Conservation (phyloP, 768 basidiomycete species). For the Gyrodon lividus region DNA sequence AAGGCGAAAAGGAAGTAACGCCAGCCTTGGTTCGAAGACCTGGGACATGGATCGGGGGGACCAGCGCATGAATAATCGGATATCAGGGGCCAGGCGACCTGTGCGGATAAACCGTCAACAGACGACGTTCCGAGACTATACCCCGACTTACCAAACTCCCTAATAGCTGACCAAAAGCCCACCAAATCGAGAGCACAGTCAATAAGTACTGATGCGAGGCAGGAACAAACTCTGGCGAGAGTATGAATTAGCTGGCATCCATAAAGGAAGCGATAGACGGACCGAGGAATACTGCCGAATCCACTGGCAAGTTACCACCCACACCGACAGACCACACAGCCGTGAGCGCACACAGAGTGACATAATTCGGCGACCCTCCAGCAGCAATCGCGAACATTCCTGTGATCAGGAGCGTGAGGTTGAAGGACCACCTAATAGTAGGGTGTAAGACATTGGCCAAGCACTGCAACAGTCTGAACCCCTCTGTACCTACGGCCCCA, state of each 20-base stretch:
- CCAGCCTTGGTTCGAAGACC: slow-evolving; percentile 67
- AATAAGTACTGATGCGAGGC: slow-evolving; percentile 73
- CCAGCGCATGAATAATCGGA: slow-evolving; percentile 62
- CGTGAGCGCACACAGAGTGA: slow-evolving; percentile 50
- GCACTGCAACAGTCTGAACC: not conserved
- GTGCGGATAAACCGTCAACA: not conserved
- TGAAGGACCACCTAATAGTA: slow-evolving; percentile 55
- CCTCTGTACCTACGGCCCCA: slow-evolving; percentile 67
- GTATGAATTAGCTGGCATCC: not conserved
- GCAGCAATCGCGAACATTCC: slow-evolving; percentile 65
- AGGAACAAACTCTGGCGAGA: slow-evolving; percentile 58
- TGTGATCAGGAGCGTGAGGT: slow-evolving; percentile 66
- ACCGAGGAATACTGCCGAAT: slow-evolving; percentile 76
- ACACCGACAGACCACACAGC: slow-evolving; percentile 67
- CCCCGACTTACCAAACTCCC: slow-evolving; percentile 43
- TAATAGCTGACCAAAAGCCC: slow-evolving; percentile 73
- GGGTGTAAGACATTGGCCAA: slow-evolving; percentile 6
- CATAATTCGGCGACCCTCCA: slow-evolving; percentile 55
- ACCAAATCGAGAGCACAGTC: slow-evolving; percentile 75
- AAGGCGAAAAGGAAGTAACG: slow-evolving; percentile 72
- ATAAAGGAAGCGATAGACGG: slow-evolving; percentile 11
- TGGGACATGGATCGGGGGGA: slow-evolving; percentile 48
- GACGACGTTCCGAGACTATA: not conserved
- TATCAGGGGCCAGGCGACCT: slow-evolving; percentile 75
- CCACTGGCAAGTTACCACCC: slow-evolving; percentile 73